A percentile compares a stretch with the other conserved stretches of the same genome.
These are phyloP conservation scores for Alternaria sp. DNA, from an alignment of 2,329 filamentous ascomycete genomes.

Conservation along the genomic window DNA sequence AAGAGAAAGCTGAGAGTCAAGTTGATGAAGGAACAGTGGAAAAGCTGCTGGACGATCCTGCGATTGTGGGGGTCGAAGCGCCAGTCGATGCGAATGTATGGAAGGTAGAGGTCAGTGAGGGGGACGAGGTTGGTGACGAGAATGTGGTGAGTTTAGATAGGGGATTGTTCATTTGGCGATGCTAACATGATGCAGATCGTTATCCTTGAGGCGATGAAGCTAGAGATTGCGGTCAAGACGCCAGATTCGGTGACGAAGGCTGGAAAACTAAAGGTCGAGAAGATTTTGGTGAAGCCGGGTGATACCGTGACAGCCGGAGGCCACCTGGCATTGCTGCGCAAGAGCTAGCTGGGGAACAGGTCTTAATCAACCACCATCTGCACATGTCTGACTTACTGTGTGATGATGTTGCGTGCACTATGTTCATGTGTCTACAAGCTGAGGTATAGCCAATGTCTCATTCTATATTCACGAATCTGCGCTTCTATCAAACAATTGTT, in stretches of 20 bases:
- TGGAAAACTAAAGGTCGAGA: constrained; percentile 47
- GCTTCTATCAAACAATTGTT: not conserved
- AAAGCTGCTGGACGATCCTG: constrained; percentile 56
- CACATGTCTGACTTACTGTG: too few relatives aligned
- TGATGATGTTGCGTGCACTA: not conserved
- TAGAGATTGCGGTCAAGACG: constrained; percentile 56
- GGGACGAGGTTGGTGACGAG: constrained; percentile 44
- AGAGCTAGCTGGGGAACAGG: not conserved
- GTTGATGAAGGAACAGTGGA: constrained; percentile 61
- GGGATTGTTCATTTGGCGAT: not conserved
- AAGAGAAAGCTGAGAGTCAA: constrained; percentile 54
- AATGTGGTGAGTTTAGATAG: constrained; percentile 35
- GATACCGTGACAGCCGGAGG: constrained; percentile 51
- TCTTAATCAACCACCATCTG: not conserved
- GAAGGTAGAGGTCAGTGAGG: constrained; percentile 54
- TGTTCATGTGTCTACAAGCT: not conserved
- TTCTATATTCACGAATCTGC: not conserved
- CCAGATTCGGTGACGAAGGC: constrained; percentile 34
- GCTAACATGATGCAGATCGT: constrained; percentile 38
- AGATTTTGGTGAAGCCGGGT: constrained; percentile 53
- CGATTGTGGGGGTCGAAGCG: constrained; percentile 51
- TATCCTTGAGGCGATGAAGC: constrained; percentile 58
- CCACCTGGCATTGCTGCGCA: constrained; percentile 39
- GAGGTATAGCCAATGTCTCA: not conserved
- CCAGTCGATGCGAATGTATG: constrained; percentile 58